Evolutionary conservation across 352 stramenopile species (phyloP).

Genomic region (Pythium rishiriense): DNA sequence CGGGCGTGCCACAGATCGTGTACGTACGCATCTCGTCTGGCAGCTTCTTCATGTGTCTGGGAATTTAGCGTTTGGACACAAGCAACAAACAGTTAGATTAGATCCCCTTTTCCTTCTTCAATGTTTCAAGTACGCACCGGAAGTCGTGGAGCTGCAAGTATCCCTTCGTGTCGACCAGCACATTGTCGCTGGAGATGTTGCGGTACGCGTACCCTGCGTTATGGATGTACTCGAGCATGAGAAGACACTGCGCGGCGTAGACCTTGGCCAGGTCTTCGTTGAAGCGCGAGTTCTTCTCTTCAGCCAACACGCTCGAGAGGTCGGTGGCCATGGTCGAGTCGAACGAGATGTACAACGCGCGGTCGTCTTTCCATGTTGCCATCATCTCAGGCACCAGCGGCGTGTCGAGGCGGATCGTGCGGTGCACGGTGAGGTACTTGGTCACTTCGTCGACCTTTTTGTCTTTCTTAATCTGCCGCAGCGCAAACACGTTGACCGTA

Average conservation of each 20-base stretch:
- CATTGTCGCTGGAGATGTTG: conserved; percentile 85
- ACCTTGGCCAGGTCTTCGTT: conserved; percentile 53
- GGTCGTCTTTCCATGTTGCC: conserved; percentile 75
- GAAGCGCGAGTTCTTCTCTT: conserved; percentile 58
- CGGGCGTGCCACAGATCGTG: conserved; percentile 86
- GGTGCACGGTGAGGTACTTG: conserved; percentile 66
- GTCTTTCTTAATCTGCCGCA: conserved; percentile 67
- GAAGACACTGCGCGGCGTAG: conserved; percentile 69
- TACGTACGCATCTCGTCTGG: conserved; percentile 82
- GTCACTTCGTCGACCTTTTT: conserved; percentile 71
- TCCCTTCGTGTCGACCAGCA: conserved; percentile 77
- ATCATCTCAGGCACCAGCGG: conserved; percentile 73
- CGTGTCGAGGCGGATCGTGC: conserved; percentile 68
- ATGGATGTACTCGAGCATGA: conserved; percentile 87
- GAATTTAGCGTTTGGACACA: too few relatives aligned
- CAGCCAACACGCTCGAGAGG: conserved; percentile 54
- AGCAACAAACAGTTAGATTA: background rate
- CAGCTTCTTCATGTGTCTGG: conserved; percentile 82
- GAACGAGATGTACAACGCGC: conserved; percentile 81
- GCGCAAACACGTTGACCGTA: conserved; percentile 78
- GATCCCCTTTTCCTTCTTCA: background rate
- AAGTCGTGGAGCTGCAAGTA: conserved; percentile 89
- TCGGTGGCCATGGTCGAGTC: conserved; percentile 71
- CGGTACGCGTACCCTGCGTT: conserved; percentile 78
- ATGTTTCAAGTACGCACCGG: conserved; percentile 29